Percentiles rank a stretch among this genome's conserved stretches.
Evolutionary conservation across 345 rosid species (phyloP).

Genomic region (rapeseed (Brassica napus)): Da-Ae NC_063441.1:17604001-17604500

Average conservation of each 20-base stretch:
- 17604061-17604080: neutral
- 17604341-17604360: constrained; percentile 18
- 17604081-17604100: neutral
- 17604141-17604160: constrained; percentile 26
- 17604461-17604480: neutral
- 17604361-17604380: constrained; percentile 4
- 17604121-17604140: constrained; percentile 25
- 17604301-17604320: constrained; percentile 15
- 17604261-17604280: constrained; percentile 9
- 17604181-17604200: constrained; percentile 25
- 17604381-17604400: neutral
- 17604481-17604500: neutral
- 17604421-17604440: neutral
- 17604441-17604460: neutral
- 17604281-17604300: constrained; percentile 20
- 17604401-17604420: neutral
- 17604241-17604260: constrained; percentile 36
- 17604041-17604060: neutral
- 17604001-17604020: constrained; percentile 2
- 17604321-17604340: constrained; percentile 25
- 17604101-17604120: constrained; percentile 16
- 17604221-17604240: neutral
- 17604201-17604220: constrained; percentile 15
- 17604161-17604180: constrained; percentile 2
- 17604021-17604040: neutral